Conservation (phyloP, 768 basidiomycete genomes). For the Crassisporium funariophilum region DNA sequence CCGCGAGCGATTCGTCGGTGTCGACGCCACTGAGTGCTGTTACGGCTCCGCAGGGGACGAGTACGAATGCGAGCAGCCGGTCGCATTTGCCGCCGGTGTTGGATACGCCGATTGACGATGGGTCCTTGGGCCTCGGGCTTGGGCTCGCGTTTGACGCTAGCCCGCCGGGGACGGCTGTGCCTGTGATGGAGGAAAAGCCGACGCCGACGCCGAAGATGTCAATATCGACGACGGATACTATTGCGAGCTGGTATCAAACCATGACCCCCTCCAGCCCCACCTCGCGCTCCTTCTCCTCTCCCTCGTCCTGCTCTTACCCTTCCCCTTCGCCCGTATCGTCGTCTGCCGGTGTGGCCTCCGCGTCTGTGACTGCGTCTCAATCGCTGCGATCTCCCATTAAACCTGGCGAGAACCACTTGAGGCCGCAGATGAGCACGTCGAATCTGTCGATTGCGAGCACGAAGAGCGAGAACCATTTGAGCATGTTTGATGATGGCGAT, state of each 20-base stretch:
- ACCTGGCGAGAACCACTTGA: slow-evolving; percentile 13
- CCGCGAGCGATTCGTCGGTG: slow-evolving; percentile 51
- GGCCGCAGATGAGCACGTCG: slow-evolving; percentile 16
- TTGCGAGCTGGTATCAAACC: not conserved
- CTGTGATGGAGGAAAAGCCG: slow-evolving; percentile 20
- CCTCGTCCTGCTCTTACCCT: too few species aligned
- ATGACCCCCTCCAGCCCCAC: not conserved
- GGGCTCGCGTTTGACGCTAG: slow-evolving; percentile 38
- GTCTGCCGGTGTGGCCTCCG: too few species aligned
- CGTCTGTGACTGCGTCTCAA: too few species aligned
- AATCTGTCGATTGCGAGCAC: slow-evolving; percentile 28
- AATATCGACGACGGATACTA: not conserved
- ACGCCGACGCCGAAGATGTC: slow-evolving; percentile 6
- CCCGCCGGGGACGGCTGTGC: slow-evolving; percentile 29
- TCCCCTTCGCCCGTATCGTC: too few species aligned
- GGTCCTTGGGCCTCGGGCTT: slow-evolving; percentile 50
- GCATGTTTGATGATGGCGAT: slow-evolving; percentile 46
- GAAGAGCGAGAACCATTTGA: slow-evolving; percentile 49
- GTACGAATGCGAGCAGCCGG: slow-evolving; percentile 30
- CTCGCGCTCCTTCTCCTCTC: too few species aligned
- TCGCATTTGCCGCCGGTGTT: slow-evolving; percentile 56
- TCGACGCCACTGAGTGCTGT: slow-evolving; percentile 57
- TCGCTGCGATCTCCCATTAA: slow-evolving; percentile 15
- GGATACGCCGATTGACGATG: slow-evolving; percentile 61
- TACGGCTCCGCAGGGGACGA: slow-evolving; percentile 50